phyloP scores from a whole-genome alignment of 2,329 filamentous ascomycete species.

The Fusarium algeriense region DNA sequence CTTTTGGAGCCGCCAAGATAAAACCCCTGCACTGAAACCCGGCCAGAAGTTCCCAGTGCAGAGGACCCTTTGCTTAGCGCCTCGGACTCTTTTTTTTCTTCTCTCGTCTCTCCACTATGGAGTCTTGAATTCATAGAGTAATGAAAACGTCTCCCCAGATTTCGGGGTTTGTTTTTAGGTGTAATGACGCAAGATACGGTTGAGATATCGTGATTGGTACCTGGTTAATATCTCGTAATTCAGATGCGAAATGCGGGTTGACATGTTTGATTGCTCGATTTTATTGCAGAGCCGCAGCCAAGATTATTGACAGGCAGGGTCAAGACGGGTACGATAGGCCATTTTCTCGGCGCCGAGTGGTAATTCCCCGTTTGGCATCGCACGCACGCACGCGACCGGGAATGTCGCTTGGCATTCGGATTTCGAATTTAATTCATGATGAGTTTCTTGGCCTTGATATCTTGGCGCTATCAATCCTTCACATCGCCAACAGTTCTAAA shows the following conservation, averaged over 20 bases:
- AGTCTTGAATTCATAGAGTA: constrained; percentile 20
- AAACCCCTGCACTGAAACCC: constrained; percentile 20
- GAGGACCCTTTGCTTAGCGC: constrained; percentile 41
- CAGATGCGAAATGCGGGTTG: not conserved
- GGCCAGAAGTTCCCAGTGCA: constrained; percentile 15
- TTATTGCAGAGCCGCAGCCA: constrained; percentile 24
- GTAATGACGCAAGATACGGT: constrained; percentile 19
- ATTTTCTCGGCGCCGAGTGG: constrained; percentile 2
- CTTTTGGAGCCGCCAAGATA: constrained; percentile 34
- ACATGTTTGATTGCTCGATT: not conserved
- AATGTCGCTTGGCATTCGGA: constrained; percentile 2
- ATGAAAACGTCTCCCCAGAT: constrained; percentile 35
- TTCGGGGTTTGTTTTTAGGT: constrained; percentile 6
- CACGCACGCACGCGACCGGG: constrained; percentile 24
- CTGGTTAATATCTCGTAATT: constrained; percentile 18
- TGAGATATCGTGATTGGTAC: constrained; percentile 27
- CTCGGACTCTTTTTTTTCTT: not conserved
- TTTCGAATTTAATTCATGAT: not conserved
- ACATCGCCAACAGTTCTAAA: not conserved
- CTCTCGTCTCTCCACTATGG: not conserved
- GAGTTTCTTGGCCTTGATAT: not conserved
- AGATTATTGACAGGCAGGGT: not conserved
- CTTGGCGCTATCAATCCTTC: not conserved
- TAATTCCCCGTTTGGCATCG: constrained; percentile 4
- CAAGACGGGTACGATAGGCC: constrained; percentile 10